These are phyloP conservation scores for Cordyceps militaris DNA, from an alignment of 2,329 filamentous ascomycete genomes.

Conservation along the genomic window DNA sequence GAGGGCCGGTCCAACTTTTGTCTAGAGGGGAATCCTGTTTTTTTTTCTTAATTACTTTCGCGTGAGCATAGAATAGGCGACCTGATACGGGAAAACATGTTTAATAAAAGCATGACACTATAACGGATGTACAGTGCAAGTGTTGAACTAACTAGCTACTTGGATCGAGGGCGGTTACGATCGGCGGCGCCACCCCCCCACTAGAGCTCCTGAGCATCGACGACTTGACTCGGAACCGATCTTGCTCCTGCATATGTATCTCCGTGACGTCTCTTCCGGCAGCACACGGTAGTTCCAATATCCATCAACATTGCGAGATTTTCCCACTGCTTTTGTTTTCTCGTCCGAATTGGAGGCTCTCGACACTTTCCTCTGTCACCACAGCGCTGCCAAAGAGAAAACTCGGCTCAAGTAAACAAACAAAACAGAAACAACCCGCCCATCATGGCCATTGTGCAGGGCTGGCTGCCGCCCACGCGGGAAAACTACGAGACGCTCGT, in stretches of 20 bases:
- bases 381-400: neutral
- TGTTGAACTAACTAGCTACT: too few relatives aligned
- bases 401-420: neutral
- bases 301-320: neutral
- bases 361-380: neutral
- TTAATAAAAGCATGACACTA: too few relatives aligned
- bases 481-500: slow-evolving; percentile 51
- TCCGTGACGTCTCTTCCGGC: neutral
- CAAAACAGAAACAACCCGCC: neutral
- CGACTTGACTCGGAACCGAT: neutral
- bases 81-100: too few relatives aligned
- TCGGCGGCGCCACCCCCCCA: slow-evolving; percentile 4
- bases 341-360: neutral
- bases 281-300: neutral
- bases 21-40: too few relatives aligned
- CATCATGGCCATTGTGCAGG: slow-evolving; percentile 39
- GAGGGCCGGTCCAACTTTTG: neutral
- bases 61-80: too few relatives aligned
- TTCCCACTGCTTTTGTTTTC: neutral
- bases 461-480: slow-evolving; percentile 51
- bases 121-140: too few relatives aligned
- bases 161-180: neutral
- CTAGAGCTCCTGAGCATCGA: slow-evolving; percentile 6
- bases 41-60: too few relatives aligned
- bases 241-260: neutral